These are phyloP conservation scores for Fusarium sp. DNA, from an alignment of 2,329 filamentous ascomycete genomes.

Conservation along the genomic window DNA sequence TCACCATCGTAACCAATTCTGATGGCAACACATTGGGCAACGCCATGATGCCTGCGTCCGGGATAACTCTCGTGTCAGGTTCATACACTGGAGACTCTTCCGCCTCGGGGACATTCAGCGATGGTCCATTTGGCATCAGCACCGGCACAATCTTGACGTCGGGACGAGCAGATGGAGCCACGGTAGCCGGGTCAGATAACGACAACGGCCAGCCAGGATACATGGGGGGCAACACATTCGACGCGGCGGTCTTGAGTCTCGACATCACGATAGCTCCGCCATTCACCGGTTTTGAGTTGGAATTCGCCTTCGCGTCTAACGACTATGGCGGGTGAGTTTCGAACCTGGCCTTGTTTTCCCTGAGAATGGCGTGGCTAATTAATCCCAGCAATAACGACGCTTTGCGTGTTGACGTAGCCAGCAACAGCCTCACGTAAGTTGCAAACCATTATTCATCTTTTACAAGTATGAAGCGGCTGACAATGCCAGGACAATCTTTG, in stretches of 20 bases:
- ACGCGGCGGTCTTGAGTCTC: slow-evolving; percentile 17
- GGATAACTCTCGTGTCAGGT: not conserved
- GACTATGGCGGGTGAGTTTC: not conserved
- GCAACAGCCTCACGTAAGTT: not conserved
- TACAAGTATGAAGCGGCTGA: not conserved
- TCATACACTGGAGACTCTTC: not conserved
- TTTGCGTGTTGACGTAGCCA: not conserved
- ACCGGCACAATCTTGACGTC: slow-evolving; percentile 13
- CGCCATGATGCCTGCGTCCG: slow-evolving; percentile 6
- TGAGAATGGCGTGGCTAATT: not conserved
- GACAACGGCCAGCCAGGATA: slow-evolving; percentile 14
- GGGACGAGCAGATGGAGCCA: slow-evolving; percentile 2
- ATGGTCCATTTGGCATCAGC: slow-evolving; percentile 23
- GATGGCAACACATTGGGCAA: not conserved
- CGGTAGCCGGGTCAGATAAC: not conserved
- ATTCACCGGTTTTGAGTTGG: slow-evolving; percentile 9
- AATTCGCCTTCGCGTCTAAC: slow-evolving; percentile 29
- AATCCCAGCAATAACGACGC: not conserved
- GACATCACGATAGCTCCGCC: not conserved
- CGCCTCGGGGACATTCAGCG: slow-evolving; percentile 4
- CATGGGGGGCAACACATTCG: not conserved
- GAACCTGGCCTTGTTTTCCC: not conserved
- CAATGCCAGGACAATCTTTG: not conserved
- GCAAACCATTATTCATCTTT: not conserved
- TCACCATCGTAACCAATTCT: not conserved